Percentiles rank a stretch among this genome's conserved stretches.
Conservation (phyloP, 306 rosid genomes). For the Vachellia pachyceras region DNA sequence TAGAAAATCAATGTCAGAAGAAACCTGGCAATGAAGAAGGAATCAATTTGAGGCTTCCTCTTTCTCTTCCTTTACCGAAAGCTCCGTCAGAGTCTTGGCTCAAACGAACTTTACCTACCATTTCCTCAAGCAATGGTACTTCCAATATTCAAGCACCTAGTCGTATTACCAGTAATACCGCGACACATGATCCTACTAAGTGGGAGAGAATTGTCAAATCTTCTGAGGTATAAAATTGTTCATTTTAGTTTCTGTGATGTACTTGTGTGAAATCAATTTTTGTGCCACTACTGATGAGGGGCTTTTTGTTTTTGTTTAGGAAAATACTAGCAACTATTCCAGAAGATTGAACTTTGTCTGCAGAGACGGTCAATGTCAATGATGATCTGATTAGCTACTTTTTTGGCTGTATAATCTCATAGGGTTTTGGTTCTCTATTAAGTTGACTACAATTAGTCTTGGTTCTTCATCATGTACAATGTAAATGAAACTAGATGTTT, state of each 20-base stretch:
- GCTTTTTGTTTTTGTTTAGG: constrained; percentile 51
- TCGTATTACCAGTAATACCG: constrained; percentile 36
- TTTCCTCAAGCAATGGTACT: constrained; percentile 62
- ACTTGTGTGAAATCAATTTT: constrained; percentile 37
- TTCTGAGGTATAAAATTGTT: constrained; percentile 48
- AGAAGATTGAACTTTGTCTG: constrained; percentile 58
- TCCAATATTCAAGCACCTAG: constrained; percentile 42
- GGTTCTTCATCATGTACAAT: constrained; percentile 33
- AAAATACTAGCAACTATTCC: constrained; percentile 68
- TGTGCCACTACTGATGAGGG: constrained; percentile 18
- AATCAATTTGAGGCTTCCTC: constrained; percentile 45
- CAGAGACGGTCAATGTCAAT: constrained; percentile 34
- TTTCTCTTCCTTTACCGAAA: constrained; percentile 76
- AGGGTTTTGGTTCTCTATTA: constrained; percentile 31
- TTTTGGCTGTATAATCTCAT: constrained; percentile 16
- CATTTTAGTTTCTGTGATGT: constrained; percentile 66
- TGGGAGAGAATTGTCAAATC: constrained; percentile 68
- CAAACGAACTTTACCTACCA: constrained; percentile 67
- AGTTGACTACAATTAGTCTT: constrained; percentile 32
- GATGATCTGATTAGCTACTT: constrained; percentile 19
- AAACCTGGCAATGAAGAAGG: constrained; percentile 27
- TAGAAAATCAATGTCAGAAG: constrained; percentile 35
- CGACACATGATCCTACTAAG: constrained; percentile 58
- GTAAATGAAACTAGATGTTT: constrained; percentile 41
- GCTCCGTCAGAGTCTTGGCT: constrained; percentile 98